Evolutionary conservation across 176 grass and related monocot genomes (phyloP).

Genomic region (Elaeis guineensis): DNA sequence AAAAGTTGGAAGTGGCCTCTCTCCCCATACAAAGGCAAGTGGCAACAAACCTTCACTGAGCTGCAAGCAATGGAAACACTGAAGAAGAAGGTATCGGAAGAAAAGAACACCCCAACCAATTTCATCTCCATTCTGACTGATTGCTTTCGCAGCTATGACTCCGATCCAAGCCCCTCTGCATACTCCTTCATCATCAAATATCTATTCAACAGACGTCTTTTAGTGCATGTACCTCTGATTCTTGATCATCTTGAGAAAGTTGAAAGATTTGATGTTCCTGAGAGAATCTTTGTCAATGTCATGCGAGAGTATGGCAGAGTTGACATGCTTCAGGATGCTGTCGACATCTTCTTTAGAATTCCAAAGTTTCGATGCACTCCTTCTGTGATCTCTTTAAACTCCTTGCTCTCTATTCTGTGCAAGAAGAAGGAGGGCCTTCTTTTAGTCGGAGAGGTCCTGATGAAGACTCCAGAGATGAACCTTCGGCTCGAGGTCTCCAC

Average conservation of each 20-base stretch:
- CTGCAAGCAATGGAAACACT: conserved; percentile 10
- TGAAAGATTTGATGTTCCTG: conserved; percentile 8
- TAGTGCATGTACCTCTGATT: neutral
- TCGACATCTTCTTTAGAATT: conserved; percentile 31
- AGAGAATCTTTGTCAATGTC: conserved; percentile 24
- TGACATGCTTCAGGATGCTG: conserved; percentile 15
- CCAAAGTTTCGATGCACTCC: conserved; percentile 21
- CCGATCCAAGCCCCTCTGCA: neutral
- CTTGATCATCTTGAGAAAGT: conserved; percentile 15
- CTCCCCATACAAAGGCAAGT: conserved; percentile 10
- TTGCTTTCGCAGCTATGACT: conserved; percentile 8
- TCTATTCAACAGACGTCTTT: neutral
- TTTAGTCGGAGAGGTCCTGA: conserved; percentile 29
- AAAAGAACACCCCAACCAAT: neutral
- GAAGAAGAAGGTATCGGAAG: conserved; percentile 11
- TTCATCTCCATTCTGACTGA: conserved; percentile 5
- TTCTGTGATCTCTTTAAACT: conserved; percentile 15
- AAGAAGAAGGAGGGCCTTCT: conserved; percentile 21
- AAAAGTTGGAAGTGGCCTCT: neutral
- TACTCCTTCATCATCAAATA: conserved; percentile 14
- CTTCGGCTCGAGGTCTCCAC: conserved; percentile 29
- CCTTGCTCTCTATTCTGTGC: conserved; percentile 23
- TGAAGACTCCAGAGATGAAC: conserved; percentile 25
- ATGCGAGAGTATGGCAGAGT: conserved; percentile 9
- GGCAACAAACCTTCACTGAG: conserved; percentile 5